Evolutionary conservation across 1,139 yeast species (phyloP).

Genomic region (Torulaspora pretoriensis): DNA sequence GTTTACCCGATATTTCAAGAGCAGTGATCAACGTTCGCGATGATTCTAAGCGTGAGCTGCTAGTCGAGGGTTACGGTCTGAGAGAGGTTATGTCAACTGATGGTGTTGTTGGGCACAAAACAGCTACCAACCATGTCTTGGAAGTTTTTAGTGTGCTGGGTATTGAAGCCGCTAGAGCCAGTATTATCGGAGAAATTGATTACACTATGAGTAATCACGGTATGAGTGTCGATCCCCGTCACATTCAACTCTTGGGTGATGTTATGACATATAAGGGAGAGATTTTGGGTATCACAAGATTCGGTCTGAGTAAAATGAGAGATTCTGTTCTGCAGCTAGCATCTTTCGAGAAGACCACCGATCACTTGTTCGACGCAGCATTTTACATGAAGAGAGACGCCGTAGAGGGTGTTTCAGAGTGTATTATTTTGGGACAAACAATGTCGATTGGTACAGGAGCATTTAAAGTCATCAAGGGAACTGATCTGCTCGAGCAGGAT

Average conservation of each 20-base stretch:
- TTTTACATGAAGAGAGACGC: conserved; percentile 94
- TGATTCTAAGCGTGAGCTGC: conserved; percentile 75
- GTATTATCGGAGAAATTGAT: conserved; percentile 91
- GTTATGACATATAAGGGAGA: conserved; percentile 99
- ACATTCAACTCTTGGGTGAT: conserved; percentile 92
- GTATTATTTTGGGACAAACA: conserved; percentile 95
- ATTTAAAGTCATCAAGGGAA: conserved; percentile 71
- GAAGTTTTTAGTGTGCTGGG: conserved; percentile 90
- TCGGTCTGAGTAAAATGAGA: conserved; percentile 97
- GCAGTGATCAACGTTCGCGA: conserved; percentile 94
- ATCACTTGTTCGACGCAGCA: conserved; percentile 96
- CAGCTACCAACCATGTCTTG: conserved; percentile 85
- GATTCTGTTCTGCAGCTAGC: conserved; percentile 96
- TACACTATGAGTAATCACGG: conserved; percentile 99
- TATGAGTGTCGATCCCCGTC: conserved; percentile 99
- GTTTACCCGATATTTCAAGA: conserved; percentile 83
- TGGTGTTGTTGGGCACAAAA: conserved; percentile 86
- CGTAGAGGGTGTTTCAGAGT: conserved; percentile 96
- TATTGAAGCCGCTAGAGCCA: conserved; percentile 94
- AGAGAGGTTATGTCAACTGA: conserved; percentile 97
- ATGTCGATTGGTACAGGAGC: conserved; percentile 98
- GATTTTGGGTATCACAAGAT: conserved; percentile 94
- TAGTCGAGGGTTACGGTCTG: conserved; percentile 97
- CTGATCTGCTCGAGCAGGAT: conserved; percentile 44
- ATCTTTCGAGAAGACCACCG: conserved; percentile 96